These are phyloP conservation scores for Solidago caesia DNA, from an alignment of 129 eudicot genomes.

Conservation along the genomic window DNA sequence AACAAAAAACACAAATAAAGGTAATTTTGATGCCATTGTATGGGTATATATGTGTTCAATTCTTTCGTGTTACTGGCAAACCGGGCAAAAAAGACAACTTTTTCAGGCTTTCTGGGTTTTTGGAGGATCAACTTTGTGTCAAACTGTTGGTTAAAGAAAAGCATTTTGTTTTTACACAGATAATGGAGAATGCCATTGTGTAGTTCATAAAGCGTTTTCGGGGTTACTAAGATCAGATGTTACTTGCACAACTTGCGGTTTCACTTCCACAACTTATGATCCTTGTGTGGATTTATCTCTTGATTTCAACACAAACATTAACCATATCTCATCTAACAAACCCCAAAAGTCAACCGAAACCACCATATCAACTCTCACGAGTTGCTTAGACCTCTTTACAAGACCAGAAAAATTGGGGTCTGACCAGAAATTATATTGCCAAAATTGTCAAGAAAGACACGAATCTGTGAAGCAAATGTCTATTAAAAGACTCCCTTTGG, in stretches of 20 bases:
- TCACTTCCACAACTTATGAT: slow-evolving; percentile 68
- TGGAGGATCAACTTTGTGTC: slow-evolving; percentile 29
- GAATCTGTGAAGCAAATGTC: slow-evolving; percentile 73
- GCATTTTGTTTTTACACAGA: slow-evolving; percentile 44
- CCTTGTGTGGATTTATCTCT: slow-evolving; percentile 73
- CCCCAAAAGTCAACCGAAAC: slow-evolving; percentile 45
- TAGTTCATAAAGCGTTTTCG: slow-evolving; percentile 64
- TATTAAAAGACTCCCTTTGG: slow-evolving; percentile 53
- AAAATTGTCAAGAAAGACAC: slow-evolving; percentile 51
- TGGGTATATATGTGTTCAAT: slow-evolving; percentile 16
- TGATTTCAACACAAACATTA: slow-evolving; percentile 43
- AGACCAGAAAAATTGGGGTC: slow-evolving; percentile 67
- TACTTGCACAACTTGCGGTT: slow-evolving; percentile 68
- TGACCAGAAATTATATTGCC: slow-evolving; percentile 60
- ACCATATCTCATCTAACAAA: slow-evolving; percentile 34
- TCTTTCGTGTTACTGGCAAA: slow-evolving; percentile 24
- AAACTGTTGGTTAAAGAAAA: slow-evolving; percentile 29
- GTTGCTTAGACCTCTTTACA: slow-evolving; percentile 70
- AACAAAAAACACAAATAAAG: slow-evolving; percentile 41
- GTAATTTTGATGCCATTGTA: slow-evolving; percentile 44
- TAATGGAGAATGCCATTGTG: slow-evolving; percentile 67
- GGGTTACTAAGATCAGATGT: slow-evolving; percentile 75
- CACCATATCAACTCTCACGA: slow-evolving; percentile 43
- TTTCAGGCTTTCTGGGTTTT: slow-evolving; percentile 22
- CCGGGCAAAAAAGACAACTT: slow-evolving; percentile 11